Evolutionary conservation across 495 filamentous ascomycete species (phyloP), one percentile per base, ranked within the genome.

Genomic region (Cetradonia linearis): DNA sequence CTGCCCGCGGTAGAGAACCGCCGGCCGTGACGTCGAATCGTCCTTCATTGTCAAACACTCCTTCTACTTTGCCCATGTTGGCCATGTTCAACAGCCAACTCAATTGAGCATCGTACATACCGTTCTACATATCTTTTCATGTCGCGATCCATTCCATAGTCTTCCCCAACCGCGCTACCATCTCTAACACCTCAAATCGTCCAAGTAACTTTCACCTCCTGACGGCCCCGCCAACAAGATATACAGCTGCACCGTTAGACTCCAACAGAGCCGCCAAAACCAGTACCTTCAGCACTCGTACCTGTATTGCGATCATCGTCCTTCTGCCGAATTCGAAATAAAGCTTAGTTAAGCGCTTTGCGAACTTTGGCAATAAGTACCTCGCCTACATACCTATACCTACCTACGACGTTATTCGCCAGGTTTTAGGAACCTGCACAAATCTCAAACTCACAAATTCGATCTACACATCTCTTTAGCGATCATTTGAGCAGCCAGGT

Each of bases 21-120:
- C 52, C 58, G 31, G 58, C n/a, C 44, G 52, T 66, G 64, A 66
- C 64, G 61, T 66, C 62, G 55, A 61, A 60, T 54, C 36, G 33
- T 37, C 34, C 20, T 60, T 30, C 5, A 44, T 3, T 44, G 16
- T 25, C 38, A 57, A 14, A 30, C 20, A 25, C 30, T 44, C 37
- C 40, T 23, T n/a, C 49, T 10, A 7, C 33, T 28, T 16, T 52
- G 23, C 57, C 36, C 56, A 27, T 42, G 27, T 53, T 13, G 40
- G 38, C 11, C 55, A 33, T 34, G 18, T 46, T 27, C 37, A 14
- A 30, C 23, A 10, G 9, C 16, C 27, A 27, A 25, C 25, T 33
- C 47, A 59, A 59, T 59, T 59, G 47, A 53, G 7, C 34, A 9
- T 46, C 4, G 34, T 59, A 33, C 46, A 42, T 53, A 59, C 33